Evolutionary conservation across 305 asterid genomes (phyloP).

Genomic region (Lippia alba): DNA sequence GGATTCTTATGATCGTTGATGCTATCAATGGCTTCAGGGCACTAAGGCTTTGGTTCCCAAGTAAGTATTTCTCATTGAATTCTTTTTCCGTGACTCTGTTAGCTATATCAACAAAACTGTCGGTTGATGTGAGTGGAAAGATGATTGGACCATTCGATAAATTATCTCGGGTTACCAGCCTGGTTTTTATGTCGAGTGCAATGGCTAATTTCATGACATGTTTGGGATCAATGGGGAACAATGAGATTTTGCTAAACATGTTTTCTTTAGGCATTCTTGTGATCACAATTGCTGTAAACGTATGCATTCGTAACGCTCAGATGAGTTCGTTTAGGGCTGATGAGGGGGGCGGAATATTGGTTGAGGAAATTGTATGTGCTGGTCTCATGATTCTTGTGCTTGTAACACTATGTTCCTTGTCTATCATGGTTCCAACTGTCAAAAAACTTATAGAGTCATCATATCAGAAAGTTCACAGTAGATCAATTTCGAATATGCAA

Average conservation of each 20-base stretch:
- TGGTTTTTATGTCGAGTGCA: neutral
- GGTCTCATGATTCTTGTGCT: neutral
- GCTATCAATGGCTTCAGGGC: too few species aligned
- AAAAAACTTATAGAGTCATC: neutral
- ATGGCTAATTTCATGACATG: neutral
- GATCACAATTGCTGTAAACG: neutral
- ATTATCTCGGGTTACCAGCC: neutral
- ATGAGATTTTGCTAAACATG: neutral
- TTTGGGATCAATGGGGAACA: neutral
- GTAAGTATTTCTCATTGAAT: neutral
- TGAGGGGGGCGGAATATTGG: neutral
- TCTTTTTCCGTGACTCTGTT: neutral
- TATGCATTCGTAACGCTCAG: neutral
- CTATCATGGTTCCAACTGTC: neutral
- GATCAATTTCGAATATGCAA: neutral
- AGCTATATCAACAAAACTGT: neutral
- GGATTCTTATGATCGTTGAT: too few species aligned
- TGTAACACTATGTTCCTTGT: neutral
- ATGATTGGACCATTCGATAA: neutral
- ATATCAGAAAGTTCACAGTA: neutral
- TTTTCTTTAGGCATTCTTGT: neutral
- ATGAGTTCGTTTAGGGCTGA: too few species aligned
- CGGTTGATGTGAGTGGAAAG: neutral
- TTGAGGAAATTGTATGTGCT: neutral
- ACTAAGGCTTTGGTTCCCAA: too few species aligned